A percentile compares a stretch with the other conserved stretches of the same genome.
These are phyloP conservation scores for Adenanthera pavonina DNA, from an alignment of 306 rosid species.

Conservation along the genomic window DNA sequence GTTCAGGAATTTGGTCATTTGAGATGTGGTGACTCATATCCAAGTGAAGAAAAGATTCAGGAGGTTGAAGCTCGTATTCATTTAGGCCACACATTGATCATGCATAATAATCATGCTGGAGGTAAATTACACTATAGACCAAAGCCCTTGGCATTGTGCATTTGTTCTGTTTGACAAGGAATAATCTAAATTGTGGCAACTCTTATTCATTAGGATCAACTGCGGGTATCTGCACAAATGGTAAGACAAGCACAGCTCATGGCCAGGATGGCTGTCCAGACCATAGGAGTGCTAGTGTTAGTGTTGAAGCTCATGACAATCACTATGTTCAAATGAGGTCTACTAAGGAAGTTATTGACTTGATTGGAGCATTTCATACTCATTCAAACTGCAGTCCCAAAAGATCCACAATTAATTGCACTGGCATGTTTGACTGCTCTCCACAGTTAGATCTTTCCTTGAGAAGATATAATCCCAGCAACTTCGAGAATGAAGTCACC, in stretches of 20 bases:
- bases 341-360: slow-evolving; percentile 70
- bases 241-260: slow-evolving; percentile 47
- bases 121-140: slow-evolving; percentile 55
- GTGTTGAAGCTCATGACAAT: slow-evolving; percentile 67
- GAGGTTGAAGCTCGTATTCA: slow-evolving; percentile 51
- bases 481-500: slow-evolving; percentile 56
- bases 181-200: slow-evolving; percentile 37
- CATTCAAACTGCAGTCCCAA: slow-evolving; percentile 52
- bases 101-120: slow-evolving; percentile 52
- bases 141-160: slow-evolving; percentile 12
- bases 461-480: slow-evolving; percentile 63
- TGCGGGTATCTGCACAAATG: slow-evolving; percentile 40
- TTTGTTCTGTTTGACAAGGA: slow-evolving; percentile 28
- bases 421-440: slow-evolving; percentile 54
- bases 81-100: slow-evolving; percentile 46
- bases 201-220: slow-evolving; percentile 53
- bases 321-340: slow-evolving; percentile 54
- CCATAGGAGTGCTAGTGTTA: slow-evolving; percentile 48
- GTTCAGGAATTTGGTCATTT: slow-evolving; percentile 56
- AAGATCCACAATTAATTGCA: slow-evolving; percentile 57
- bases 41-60: slow-evolving; percentile 50
- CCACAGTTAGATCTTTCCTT: slow-evolving; percentile 88
- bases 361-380: slow-evolving; percentile 61
- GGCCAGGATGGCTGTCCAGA: slow-evolving; percentile 55
- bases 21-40: slow-evolving; percentile 50